Conservation (phyloP, 176 grass and related monocot genomes). For the Carex pumila region DNA sequence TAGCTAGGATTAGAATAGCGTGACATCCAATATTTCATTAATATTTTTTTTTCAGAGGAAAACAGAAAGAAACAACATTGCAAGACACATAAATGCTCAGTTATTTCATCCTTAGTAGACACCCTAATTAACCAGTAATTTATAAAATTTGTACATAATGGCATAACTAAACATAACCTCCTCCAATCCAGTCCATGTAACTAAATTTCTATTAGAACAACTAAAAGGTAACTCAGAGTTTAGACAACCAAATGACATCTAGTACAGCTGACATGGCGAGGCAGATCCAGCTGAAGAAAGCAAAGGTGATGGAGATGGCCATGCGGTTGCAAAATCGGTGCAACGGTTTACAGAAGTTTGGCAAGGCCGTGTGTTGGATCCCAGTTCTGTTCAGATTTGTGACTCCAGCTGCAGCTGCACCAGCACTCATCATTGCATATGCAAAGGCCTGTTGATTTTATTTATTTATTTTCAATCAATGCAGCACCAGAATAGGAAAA, state of each 20-base stretch:
- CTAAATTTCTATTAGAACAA: not conserved
- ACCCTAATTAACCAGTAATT: not conserved
- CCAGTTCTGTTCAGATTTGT: conserved; percentile 69
- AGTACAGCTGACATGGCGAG: conserved; percentile 35
- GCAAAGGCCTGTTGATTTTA: conserved; percentile 50
- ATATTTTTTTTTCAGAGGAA: not conserved
- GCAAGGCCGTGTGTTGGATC: conserved; percentile 48
- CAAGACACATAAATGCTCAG: not conserved
- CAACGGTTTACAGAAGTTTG: conserved; percentile 76
- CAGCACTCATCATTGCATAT: conserved; percentile 66
- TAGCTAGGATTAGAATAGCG: not conserved
- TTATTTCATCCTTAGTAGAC: not conserved
- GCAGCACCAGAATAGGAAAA: not conserved
- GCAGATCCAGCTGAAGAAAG: conserved; percentile 47
- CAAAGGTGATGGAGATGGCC: conserved; percentile 48
- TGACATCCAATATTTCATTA: not conserved
- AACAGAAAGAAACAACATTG: not conserved
- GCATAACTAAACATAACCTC: not conserved
- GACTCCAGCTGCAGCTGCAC: conserved; percentile 54
- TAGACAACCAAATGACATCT: conserved; percentile 52
- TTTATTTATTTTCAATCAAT: not conserved
- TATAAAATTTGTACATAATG: not conserved
- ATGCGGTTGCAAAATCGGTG: conserved; percentile 57
- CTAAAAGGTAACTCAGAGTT: not conserved
- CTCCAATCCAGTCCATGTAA: not conserved